Evolutionary conservation across 176 grass and related monocot genomes (phyloP), one percentile per base, ranked within the genome.

Genomic region (Leersia perrieri): DNA sequence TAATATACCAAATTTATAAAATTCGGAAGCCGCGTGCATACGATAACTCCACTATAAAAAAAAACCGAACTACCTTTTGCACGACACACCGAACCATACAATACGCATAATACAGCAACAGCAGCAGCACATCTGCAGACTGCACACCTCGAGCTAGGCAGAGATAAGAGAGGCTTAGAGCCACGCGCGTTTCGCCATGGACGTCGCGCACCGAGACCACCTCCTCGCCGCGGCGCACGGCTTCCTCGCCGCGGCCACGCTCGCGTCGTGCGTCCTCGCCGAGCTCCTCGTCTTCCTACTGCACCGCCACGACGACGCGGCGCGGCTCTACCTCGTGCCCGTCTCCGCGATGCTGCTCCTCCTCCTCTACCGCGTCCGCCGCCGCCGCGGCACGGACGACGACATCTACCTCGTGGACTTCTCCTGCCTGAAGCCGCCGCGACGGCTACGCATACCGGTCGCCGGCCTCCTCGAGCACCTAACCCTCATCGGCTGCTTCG

Each of bases 361-460:
- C 27, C 84, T 87, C 18, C 68, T 80, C 27, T 32, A 20, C 32
- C 63, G 60, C 5, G 66, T 42, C 76, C 22, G 35, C 12, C 18
- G 67, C 14, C 51, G 31, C 70, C 22, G 42, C 74, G 4, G 9
- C 63, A 31, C 15, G 0, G 23, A 3, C 5, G 47, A 47, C 34
- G 66, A 47, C 34, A 61, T 79, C 26, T 60, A 74, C 2, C 69
- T 97, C 26, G 53, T 91, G n/a, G 91, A 97, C 74, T 89, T 97
- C 90, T 68, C 91, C 40, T 97, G 94, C 88, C 80, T 91, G 5
- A 91, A 82, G 82, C 94, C 94, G 6, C 86, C 83, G 0, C 73
- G 75, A 4, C 63, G 69, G 32, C 80, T 93, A 27, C 80, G 90
- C 15, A 65, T 89, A 12, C 94, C 94, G 0, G 26, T 89, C 64